Conservation (phyloP, 441 rosid genomes). For the Erodium trifolium region DNA sequence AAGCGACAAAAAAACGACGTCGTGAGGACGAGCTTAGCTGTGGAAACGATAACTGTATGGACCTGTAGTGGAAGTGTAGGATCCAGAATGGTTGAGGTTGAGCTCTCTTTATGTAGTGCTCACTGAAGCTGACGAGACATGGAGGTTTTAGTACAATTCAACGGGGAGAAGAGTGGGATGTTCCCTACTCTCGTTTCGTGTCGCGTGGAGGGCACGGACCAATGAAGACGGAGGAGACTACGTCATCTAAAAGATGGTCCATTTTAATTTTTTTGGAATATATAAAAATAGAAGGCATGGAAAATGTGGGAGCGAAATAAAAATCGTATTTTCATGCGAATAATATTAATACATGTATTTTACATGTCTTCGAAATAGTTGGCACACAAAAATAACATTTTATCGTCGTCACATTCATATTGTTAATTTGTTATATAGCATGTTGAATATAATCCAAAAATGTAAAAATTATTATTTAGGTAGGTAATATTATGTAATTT, state of each 20-base stretch:
- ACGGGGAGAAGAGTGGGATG: not conserved
- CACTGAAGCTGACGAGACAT: not conserved
- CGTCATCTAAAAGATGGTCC: not conserved
- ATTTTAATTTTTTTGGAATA: too few species aligned
- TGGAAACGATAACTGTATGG: not conserved
- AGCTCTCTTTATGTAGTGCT: not conserved
- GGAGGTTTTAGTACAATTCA: not conserved
- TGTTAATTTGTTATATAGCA: too few species aligned
- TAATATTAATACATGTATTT: too few species aligned
- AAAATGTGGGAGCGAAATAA: not conserved
- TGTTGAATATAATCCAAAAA: too few species aligned
- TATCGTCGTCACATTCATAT: too few species aligned
- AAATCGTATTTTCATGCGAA: too few species aligned
- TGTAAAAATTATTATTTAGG: too few species aligned
- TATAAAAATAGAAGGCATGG: not conserved
- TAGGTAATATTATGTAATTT: too few species aligned
- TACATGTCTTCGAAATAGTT: not conserved
- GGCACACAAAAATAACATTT: too few species aligned
- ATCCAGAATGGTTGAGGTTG: not conserved
- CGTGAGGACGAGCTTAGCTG: not conserved
- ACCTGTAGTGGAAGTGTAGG: not conserved
- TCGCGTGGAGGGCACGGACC: not conserved
- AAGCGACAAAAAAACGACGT: not conserved
- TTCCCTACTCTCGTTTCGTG: not conserved
- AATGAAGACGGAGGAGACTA: not conserved